Base-by-base conservation (phyloP, 1,139 yeast species). In the Chernovozyma sophiae-reginae region DNA sequence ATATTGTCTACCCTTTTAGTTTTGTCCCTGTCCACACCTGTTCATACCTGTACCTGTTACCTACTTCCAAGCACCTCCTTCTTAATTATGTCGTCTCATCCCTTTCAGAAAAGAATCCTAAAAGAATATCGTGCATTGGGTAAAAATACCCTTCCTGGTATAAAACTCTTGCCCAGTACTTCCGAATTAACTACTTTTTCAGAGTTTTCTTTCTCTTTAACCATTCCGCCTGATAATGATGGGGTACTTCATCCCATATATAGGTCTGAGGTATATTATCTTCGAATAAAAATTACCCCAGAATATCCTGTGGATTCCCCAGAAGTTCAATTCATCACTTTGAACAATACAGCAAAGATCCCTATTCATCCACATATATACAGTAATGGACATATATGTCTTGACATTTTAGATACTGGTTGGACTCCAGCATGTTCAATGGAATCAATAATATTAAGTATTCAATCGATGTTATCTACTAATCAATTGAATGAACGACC, bases 331-430 rank as follows among this genome's bases (percentile, higher is more conserved):
- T 83, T 83, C 49, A 46, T 69, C 16, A 45, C 58, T 22, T 13
- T 30, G 37, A 46, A 38, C 27, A 40, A 32, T 17, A 43, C 37
- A 18, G 42, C 35, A 3, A 46, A 43, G 23, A 67, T 81, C 5
- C 90, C 90, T 0, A 45, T 79, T 2, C 89, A 83, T 50, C 90
- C 90, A 0, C 90, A 83, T 50, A 67, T 83, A 2, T 83, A 83
- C 51, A 71, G 81, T 29, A 82, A 82, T 48, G 92, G 90, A 1
- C 89, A 82, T 49, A 81, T 82, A 13, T 83, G 92, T 52, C 61
- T 80, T 20, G 77, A 79, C 51, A 53, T 77, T 5, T 57, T 83
- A 22, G 87, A 85, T 1, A 72, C 74, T 6, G 85, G 75, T 32
- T 83, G 92, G 92, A 71, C 86, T 0, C 90, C 90, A 0, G 81